Evolutionary conservation across 75 land plant species (phyloP), one percentile per base, ranked within the genome.

Genomic region (Larix kaempferi): DNA sequence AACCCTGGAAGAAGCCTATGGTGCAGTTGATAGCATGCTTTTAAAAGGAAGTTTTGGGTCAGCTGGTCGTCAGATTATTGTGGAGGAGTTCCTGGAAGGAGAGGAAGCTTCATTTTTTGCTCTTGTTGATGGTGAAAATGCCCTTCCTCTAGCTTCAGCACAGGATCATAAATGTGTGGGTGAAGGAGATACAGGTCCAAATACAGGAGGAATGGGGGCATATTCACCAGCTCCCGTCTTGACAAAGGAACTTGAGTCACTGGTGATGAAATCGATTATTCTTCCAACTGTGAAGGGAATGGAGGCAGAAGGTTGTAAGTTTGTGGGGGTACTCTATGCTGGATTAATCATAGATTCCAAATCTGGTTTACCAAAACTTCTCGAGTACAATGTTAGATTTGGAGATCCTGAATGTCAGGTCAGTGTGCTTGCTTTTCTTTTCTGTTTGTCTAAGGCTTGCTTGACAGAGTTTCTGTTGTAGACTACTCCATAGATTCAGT

Each of bases 321-420:
- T 91, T 83, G 86, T 98, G 54, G 99, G 99, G 3, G 95, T 98
- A 22, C 71, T 95, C 35, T 95, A 86, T 88, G 98, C 99, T 44
- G 98, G 99, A 7, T 87, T 97, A 35, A 95, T 97, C 85, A 91
- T 97, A 76, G 99, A 97, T 84, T 91, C 89, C 78, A 91, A 89
- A 78, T 83, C 87, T 49, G 92, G 95, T 37, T 58, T 89, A 69
- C 99, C 99, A 21, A 97, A 97, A 85, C 90, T 98, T 61, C 90
- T 98, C 35, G 99, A 95, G 84, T 95, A 93, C 75, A 98, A 98
- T 82, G 98, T 98, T 54, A 89, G 99, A 12, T 98, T 98, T 84
- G 99, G 99, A 73, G 99, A 98, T 86, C 99, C 98, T 7, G 99
- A 98, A 79, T 98, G 98, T 84, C 98, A 98, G 94, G 99, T 49